Base-by-base conservation (phyloP, 1,139 yeast species). In the Candida labiduridarum region DNA sequence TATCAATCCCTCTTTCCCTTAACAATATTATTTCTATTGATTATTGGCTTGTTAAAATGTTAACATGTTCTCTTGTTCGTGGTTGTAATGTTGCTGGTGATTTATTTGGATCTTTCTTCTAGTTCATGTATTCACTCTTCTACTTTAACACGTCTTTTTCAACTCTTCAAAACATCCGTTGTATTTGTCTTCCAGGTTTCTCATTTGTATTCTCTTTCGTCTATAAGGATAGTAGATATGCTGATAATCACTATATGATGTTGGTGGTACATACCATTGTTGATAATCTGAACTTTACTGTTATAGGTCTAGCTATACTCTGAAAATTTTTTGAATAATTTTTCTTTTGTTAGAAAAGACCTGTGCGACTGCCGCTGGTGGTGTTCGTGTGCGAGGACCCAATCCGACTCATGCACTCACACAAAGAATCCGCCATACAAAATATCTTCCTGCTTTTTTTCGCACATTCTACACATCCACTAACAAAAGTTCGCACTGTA, bases 221-320 rank as follows among this genome's bases (percentile, higher is more conserved):
- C 9, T 25, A 7, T 25, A 7, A 9, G 45, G 45, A 19, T 19
- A n/a, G 29, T 35, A 30, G 25, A 12, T 30, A 15, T 40, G 15
- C 12, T 12, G 15, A 31, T 18, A 14, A 1, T 19, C 34, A 36
- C 16, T 33, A 40, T 40, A 18, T 30, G 38, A 27, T 36, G 22
- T 36, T 15, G 18, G 41, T 38, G 9, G n/a, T 40, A 56, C 59
- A 55, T 56, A 56, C 59, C 59, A 56, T 56, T 56, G 52, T 56
- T 53, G 52, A 48, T 54, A 47, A 40, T 49, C 35, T 50, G 53
- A 33, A 47, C 44, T 43, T 44, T n/a, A 31, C 27, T 44, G 43
- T 42, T 16, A 35, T 14, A 39, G 22, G 36, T 41, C 27, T 41
- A 36, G 14, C 22, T 25, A 25, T 27, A 43, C 27, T 31, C 43